These are phyloP conservation scores for Solioccasus polychromus DNA, from an alignment of 768 basidiomycete species.

Conservation along the genomic window DNA sequence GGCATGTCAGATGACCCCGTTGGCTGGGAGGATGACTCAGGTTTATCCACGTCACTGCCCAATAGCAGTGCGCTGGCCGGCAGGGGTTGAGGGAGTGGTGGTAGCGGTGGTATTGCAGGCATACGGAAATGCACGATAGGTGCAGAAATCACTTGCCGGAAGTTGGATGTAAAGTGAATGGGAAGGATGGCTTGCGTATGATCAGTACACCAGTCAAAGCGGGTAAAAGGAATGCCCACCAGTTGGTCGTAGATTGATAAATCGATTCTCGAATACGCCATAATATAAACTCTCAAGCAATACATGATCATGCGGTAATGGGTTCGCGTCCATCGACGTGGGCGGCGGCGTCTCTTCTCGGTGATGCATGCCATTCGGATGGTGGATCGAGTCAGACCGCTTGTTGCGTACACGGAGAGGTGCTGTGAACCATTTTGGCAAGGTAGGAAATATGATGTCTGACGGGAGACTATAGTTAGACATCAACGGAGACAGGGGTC, in stretches of 20 bases:
- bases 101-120: conserved; percentile 66
- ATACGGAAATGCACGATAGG: conserved; percentile 64
- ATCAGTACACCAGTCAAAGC: conserved; percentile 4
- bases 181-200: conserved; percentile 55
- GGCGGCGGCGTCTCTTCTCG: conserved; percentile 32
- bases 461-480: background rate
- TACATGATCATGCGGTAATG: conserved; percentile 61
- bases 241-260: conserved; percentile 69
- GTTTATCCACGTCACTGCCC: conserved; percentile 24
- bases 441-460: conserved; percentile 75
- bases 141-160: conserved; percentile 59
- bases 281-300: conserved; percentile 64
- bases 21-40: conserved; percentile 20
- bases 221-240: conserved; percentile 38
- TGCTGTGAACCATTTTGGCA: conserved; percentile 76
- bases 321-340: conserved; percentile 31
- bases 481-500: background rate
- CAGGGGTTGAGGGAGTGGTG: conserved; percentile 37
- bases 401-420: conserved; percentile 56
- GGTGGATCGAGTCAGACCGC: conserved; percentile 47
- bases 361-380: conserved; percentile 44
- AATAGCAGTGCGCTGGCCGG: conserved; percentile 25
- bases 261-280: conserved; percentile 66
- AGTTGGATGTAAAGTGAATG: conserved; percentile 68
- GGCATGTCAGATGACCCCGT: conserved; percentile 11